Evolutionary conservation across 176 grass and related monocot genomes (phyloP), one percentile per base, ranked within the genome.

Genomic region (Neostapfia colusana): DNA sequence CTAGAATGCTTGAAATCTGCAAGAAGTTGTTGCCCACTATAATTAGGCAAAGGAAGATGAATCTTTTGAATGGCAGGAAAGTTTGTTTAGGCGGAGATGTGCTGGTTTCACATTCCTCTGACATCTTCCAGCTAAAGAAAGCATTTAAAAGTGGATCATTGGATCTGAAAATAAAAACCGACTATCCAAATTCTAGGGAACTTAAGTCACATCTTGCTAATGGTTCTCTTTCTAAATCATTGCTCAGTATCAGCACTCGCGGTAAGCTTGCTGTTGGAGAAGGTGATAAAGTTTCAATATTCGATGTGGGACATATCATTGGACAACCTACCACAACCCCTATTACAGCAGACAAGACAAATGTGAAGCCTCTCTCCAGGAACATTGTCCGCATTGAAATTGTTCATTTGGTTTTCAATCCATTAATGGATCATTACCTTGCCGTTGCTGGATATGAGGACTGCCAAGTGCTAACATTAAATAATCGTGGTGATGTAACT

Each of bases 371-470:
- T 66, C 89, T 98, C 8, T 94, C 89, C 4, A 98, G 81, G 67
- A 98, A 98, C 65, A 94, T 98, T 67, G 89, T 94, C 38, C 87
- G 95, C 31, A 94, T 98, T 85, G 95, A 98, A 91, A 98, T 98
- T 71, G 89, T 98, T 77, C 95, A 94, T 69, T 80, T 98, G 69
- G 44, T 89, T 46, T 98, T 94, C 79, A 98, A 98, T 79, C 91
- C 84, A 62, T 79, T 83, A 54, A 53, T 90, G 72, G 95, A 98
- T 55, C 88, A 87, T 81, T 92, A 92, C 86, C 82, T 98, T 78
- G 86, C 84, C 88, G 95, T 98, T 82, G 84, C 87, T 61, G 95
- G 95, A 84, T 92, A 77, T 57, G 95, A 89, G 61, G 95, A 98
- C n/a, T 98, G 91, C 83, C 95, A 94, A 85, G 91, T 98, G 49